Evolutionary conservation across 2,329 filamentous ascomycete species (phyloP).

Genomic region (Aspergillus phoenicis): DNA sequence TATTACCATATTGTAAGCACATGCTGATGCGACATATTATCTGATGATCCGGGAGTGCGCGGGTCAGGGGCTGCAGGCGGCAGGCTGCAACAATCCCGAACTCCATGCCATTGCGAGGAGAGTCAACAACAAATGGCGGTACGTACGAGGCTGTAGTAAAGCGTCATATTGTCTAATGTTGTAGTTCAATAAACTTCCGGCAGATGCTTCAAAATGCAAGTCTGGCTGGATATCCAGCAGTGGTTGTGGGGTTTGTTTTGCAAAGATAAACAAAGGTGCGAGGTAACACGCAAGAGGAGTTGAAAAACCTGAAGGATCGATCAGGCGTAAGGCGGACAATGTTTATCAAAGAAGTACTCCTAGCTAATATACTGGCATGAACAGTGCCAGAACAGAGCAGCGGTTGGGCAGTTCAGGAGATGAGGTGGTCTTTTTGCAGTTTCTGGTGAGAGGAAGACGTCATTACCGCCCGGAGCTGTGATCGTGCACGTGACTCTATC

Average conservation of each 20-base stretch:
- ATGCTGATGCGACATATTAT: neutral
- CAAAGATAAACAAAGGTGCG: constrained; percentile 23
- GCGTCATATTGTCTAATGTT: constrained; percentile 58
- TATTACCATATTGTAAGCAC: constrained; percentile 25
- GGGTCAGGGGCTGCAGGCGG: constrained; percentile 12
- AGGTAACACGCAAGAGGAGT: neutral
- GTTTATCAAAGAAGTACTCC: neutral
- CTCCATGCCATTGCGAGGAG: neutral
- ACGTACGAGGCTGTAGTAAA: constrained; percentile 69
- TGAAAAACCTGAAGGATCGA: neutral
- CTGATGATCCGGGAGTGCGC: neutral
- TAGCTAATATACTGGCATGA: neutral
- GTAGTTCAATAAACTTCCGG: neutral
- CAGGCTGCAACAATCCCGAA: constrained; percentile 25
- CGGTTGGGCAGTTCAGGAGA: constrained; percentile 38
- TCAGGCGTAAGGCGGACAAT: neutral
- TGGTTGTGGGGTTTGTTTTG: constrained; percentile 5
- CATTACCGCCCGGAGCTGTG: constrained; percentile 28
- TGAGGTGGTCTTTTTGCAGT: constrained; percentile 71
- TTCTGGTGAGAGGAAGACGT: constrained; percentile 35
- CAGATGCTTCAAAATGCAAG: neutral
- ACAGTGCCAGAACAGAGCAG: neutral
- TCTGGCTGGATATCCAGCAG: neutral
- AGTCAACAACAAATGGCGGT: neutral
- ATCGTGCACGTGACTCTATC: constrained; percentile 18